Evolutionary conservation across 2,329 filamentous ascomycete species (phyloP).

Genomic region (Thelonectria rubi): DNA sequence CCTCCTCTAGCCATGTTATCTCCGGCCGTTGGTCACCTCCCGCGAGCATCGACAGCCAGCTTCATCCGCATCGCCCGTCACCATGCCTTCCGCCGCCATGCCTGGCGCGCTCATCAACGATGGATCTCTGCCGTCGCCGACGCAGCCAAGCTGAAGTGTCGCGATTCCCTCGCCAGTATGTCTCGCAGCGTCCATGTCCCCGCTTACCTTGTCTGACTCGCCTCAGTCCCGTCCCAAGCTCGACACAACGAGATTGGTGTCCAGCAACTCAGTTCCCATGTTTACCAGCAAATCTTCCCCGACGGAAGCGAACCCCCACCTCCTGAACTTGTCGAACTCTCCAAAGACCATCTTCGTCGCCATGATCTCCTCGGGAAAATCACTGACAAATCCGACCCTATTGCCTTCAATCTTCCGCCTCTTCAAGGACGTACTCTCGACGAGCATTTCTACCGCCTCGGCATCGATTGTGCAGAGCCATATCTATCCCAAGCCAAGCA

Average conservation of each 20-base stretch:
- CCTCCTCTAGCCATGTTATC: slow-evolving; percentile 44
- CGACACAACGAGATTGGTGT: slow-evolving; percentile 94
- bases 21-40: slow-evolving; percentile 48
- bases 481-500: slow-evolving; percentile 79
- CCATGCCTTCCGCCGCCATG: slow-evolving; percentile 52
- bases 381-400: slow-evolving; percentile 76
- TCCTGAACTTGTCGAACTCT: slow-evolving; percentile 78
- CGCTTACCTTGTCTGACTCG: not conserved
- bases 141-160: slow-evolving; percentile 28
- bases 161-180: slow-evolving; percentile 54
- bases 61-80: slow-evolving; percentile 63
- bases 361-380: slow-evolving; percentile 94
- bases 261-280: slow-evolving; percentile 86
- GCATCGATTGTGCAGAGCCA: slow-evolving; percentile 86
- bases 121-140: slow-evolving; percentile 54
- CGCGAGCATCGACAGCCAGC: slow-evolving; percentile 54
- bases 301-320: slow-evolving; percentile 65
- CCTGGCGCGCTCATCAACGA: slow-evolving; percentile 51
- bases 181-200: slow-evolving; percentile 5
- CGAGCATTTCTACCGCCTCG: slow-evolving; percentile 92
- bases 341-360: slow-evolving; percentile 81
- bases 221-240: slow-evolving; percentile 61
- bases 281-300: slow-evolving; percentile 86
- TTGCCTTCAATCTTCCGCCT: slow-evolving; percentile 85
- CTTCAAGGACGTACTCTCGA: slow-evolving; percentile 85